Evolutionary conservation across 2,329 filamentous ascomycete species (phyloP).

Genomic region (Calonectria naviculata): DNA sequence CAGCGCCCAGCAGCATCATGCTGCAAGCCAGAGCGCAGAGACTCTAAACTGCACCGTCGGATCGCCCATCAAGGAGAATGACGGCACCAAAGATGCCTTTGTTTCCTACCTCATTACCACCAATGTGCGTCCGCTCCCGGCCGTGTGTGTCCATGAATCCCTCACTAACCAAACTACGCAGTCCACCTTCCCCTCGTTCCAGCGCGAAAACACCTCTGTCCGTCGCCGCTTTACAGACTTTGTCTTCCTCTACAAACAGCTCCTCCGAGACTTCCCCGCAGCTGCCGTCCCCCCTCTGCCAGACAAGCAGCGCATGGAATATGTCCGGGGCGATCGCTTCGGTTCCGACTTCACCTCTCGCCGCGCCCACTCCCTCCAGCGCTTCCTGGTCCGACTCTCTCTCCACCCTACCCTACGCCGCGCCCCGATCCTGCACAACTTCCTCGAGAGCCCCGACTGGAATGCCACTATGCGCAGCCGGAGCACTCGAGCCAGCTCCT

Average conservation of each 20-base stretch:
- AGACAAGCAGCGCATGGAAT: slow-evolving; percentile 99
- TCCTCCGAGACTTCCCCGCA: slow-evolving; percentile 88
- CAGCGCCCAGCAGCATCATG: slow-evolving; percentile 65
- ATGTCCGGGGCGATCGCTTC: slow-evolving; percentile 96
- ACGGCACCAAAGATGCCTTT: slow-evolving; percentile 96
- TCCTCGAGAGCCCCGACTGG: slow-evolving; percentile 95
- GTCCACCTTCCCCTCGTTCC: slow-evolving; percentile 96
- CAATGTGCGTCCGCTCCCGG: slow-evolving; percentile 65
- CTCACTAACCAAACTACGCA: slow-evolving; percentile 48
- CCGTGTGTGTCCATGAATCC: neutral
- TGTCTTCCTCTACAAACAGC: slow-evolving; percentile 92
- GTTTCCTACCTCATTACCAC: slow-evolving; percentile 96
- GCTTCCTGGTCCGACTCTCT: slow-evolving; percentile 87
- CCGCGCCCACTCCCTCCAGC: slow-evolving; percentile 88
- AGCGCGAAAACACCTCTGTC: slow-evolving; percentile 81
- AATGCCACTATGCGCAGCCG: slow-evolving; percentile 93
- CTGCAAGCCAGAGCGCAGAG: slow-evolving; percentile 75
- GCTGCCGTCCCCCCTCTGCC: slow-evolving; percentile 94
- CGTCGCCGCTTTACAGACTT: slow-evolving; percentile 98
- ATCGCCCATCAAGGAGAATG: slow-evolving; percentile 91
- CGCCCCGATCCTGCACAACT: slow-evolving; percentile 84
- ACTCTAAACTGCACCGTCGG: slow-evolving; percentile 86
- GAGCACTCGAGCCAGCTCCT: slow-evolving; percentile 70
- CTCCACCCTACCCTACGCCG: slow-evolving; percentile 90
- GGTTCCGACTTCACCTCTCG: slow-evolving; percentile 91